phyloP scores from a whole-genome alignment of 129 eudicot genomes.

The Helianthus annuus region DNA sequence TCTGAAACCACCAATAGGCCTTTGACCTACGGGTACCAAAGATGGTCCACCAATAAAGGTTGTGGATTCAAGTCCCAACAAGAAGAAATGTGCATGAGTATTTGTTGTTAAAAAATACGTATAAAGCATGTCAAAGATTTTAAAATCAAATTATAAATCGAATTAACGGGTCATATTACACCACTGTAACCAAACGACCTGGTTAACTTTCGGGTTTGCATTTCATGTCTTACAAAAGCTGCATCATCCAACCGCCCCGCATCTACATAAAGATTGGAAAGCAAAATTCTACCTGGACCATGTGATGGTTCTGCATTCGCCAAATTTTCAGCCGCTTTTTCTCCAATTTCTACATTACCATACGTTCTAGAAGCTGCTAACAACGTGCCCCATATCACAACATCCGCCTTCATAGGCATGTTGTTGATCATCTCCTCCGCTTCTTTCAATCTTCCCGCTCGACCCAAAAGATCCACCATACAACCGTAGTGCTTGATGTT shows the following conservation, averaged over 20 bases:
- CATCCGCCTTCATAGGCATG: conserved; percentile 97
- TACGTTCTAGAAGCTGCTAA: conserved; percentile 72
- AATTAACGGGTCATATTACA: too few relatives aligned
- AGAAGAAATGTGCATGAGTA: too few relatives aligned
- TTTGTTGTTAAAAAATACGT: too few relatives aligned
- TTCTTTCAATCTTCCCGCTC: conserved; percentile 79
- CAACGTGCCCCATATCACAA: conserved; percentile 84
- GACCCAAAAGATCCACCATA: conserved; percentile 89
- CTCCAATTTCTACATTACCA: conserved; percentile 73
- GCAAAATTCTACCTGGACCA: conserved; percentile 77
- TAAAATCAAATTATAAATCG: too few relatives aligned
- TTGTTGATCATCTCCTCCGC: conserved; percentile 61
- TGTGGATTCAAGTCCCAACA: too few relatives aligned
- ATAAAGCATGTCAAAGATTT: too few relatives aligned
- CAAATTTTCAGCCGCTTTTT: conserved; percentile 70
- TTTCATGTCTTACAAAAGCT: conserved; percentile 54
- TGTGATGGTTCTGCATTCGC: conserved; percentile 71
- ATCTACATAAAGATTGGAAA: conserved; percentile 75
- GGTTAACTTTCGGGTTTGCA: conserved; percentile 47
- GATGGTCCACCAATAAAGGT: too few relatives aligned
- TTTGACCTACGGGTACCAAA: too few relatives aligned
- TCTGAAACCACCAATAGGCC: too few relatives aligned
- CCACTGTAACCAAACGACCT: conserved; percentile 85
- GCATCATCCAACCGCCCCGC: conserved; percentile 90
- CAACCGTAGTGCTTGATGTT: conserved; percentile 89